phyloP scores from a whole-genome alignment of 495 filamentous ascomycete species.

The Aspergillus homomorphus region DNA sequence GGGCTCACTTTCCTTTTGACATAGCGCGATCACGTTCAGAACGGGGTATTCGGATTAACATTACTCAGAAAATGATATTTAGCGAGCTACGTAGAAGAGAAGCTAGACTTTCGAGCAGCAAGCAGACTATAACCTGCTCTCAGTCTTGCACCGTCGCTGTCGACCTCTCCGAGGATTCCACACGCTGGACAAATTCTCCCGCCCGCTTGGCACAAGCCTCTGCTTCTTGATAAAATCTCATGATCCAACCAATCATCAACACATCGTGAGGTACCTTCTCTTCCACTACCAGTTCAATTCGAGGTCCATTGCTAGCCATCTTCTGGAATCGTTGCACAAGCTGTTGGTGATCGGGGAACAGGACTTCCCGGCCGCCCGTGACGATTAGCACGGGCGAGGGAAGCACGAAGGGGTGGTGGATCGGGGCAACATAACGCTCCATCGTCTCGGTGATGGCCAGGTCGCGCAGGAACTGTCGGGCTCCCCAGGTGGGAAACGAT shows the following conservation, averaged over 20 bases:
- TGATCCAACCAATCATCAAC: conserved; percentile 29
- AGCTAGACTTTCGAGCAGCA: no score
- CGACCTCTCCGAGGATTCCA: not conserved
- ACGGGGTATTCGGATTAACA: no score
- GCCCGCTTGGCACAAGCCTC: conserved; percentile 26
- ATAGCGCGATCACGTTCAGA: no score
- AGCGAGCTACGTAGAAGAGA: no score
- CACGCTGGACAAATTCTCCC: conserved; percentile 27
- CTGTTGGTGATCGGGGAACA: conserved; percentile 32
- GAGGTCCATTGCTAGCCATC: conserved; percentile 17
- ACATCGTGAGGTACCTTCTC: conserved; percentile 39
- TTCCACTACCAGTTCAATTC: conserved; percentile 32
- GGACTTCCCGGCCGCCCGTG: conserved; percentile 38
- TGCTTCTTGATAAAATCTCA: conserved; percentile 32
- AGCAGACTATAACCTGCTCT: no score
- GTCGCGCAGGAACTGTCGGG: conserved; percentile 23
- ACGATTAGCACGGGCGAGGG: conserved; percentile 35
- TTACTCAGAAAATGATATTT: no score
- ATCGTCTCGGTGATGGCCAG: conserved; percentile 15
- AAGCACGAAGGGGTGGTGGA: conserved; percentile 34
- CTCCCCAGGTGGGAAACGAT: conserved; percentile 35
- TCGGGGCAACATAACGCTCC: conserved; percentile 31
- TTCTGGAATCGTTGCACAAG: conserved; percentile 28
- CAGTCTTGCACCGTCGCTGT: not conserved
- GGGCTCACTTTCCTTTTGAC: not conserved